Conservation (phyloP, 352 stramenopile genomes). For the Achlya hypogyna region DNA sequence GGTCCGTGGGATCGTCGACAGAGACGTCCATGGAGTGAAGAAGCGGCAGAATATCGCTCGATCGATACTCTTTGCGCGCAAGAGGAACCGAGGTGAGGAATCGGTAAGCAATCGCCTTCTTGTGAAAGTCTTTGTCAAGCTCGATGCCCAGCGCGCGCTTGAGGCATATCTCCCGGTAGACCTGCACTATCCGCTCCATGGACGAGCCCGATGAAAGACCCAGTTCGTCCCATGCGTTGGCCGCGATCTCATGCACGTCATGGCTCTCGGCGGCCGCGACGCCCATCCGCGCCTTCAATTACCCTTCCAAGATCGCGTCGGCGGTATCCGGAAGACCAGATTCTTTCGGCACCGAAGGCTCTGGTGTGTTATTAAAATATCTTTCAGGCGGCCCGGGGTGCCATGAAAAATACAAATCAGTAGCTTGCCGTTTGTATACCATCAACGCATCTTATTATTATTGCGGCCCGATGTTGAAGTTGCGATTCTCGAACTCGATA, state of each 20-base stretch:
- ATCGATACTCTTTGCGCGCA: conserved; percentile 29
- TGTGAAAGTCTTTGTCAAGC: conserved; percentile 35
- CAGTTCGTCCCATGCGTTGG: conserved; percentile 46
- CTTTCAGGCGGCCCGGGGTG: no score
- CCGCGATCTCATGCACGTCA: conserved; percentile 2
- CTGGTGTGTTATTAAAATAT: no score
- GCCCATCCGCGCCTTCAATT: background rate
- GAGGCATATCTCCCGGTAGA: conserved; percentile 42
- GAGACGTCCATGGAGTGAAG: conserved; percentile 35
- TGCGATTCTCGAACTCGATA: background rate
- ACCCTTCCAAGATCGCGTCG: background rate
- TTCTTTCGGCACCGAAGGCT: background rate
- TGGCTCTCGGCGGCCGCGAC: background rate
- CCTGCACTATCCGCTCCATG: conserved; percentile 36
- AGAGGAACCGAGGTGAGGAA: conserved; percentile 51
- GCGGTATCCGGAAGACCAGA: background rate
- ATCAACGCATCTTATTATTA: background rate
- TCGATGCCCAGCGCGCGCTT: conserved; percentile 29
- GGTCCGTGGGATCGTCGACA: background rate
- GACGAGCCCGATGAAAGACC: conserved; percentile 39
- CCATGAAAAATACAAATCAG: background rate
- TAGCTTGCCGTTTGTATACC: background rate
- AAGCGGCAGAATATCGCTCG: conserved; percentile 30
- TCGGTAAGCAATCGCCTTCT: conserved; percentile 51
- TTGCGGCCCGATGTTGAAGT: background rate